Evolutionary conservation across 192 early-diverging fungal species (phyloP), one percentile per base, ranked within the genome.

Genomic region (Podila clonocystis): DNA sequence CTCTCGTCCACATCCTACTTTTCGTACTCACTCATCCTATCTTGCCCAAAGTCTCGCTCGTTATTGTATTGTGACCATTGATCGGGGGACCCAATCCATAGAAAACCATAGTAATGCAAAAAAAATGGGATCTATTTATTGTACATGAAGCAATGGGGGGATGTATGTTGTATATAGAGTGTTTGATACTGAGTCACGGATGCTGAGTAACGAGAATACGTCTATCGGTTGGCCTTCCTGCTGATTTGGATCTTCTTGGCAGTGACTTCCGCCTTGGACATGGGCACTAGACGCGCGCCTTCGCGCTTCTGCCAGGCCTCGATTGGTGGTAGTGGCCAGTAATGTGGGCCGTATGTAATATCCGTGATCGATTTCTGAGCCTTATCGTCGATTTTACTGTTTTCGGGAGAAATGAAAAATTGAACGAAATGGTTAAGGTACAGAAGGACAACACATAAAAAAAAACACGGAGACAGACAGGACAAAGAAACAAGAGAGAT

Each of bases 311-410:
- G 87, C 68, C 88, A 87, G 20, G 90, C 90, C 79, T 91, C 87
- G 57, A 94, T 84, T 52, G 88, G 88, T 5, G 92, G 85, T 61
- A 94, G 78, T 70, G 86, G 89, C 92, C 92, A 94, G 38, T 88
- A 84, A 62, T 89, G 89, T 20, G 91, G 92, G 3, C 92, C 92
- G 75, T 92, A 94, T 60, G 85, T 88, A 24, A 91, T 91, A 31
- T 80, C 77, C 19, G 77, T 80, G 29, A 80, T 73, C n/a, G 77
- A 71, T 38, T 80, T 80, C 41, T 80, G 77, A 17, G 83, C 87
- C 55, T 85, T 85, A 49, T 90, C 90, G 68, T 88, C 89, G 36
- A 84, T 75, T 62, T 75, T 76, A 50, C 80, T 86, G 63, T 63
- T 45, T 15, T 26, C 7, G n/a, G 58, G 50, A 41, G 13, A 8